Evolutionary conservation across 106 monocot species (phyloP).

Genomic region (Dendrobium huoshanense): DNA sequence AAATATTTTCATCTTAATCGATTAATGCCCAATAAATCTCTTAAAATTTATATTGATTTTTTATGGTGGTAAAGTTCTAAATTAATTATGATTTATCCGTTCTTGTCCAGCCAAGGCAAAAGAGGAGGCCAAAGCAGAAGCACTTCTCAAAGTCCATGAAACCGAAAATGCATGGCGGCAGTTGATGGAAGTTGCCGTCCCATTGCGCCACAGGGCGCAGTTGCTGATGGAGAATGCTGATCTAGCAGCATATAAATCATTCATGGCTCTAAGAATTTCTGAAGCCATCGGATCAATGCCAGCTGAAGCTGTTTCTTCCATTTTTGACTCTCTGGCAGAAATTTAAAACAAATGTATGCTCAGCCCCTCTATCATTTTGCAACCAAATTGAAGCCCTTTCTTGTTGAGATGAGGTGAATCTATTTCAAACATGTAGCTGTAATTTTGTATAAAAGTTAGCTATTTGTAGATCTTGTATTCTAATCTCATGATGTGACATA

Average conservation of each 20-base stretch:
- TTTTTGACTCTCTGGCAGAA: slow-evolving; percentile 14
- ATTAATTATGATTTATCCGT: background rate
- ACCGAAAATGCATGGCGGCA: slow-evolving; percentile 34
- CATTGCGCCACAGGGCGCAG: slow-evolving; percentile 44
- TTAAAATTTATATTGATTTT: too few relatives aligned
- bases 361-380: background rate
- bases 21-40: too few relatives aligned
- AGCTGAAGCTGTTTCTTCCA: slow-evolving; percentile 9
- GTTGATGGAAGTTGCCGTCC: slow-evolving; percentile 33
- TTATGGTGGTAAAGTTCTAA: too few relatives aligned
- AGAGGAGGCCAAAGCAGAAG: slow-evolving; percentile 15
- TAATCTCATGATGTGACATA: background rate
- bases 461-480: slow-evolving; percentile 5
- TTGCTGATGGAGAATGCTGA: slow-evolving; percentile 65
- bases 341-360: background rate
- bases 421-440: background rate
- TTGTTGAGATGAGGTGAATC: background rate
- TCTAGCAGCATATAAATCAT: slow-evolving; percentile 46
- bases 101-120: slow-evolving; percentile 17
- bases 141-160: slow-evolving; percentile 30
- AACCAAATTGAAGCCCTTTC: background rate
- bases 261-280: slow-evolving; percentile 59
- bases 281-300: slow-evolving; percentile 25
- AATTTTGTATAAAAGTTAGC: slow-evolving; percentile 9
- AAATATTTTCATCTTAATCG: too few relatives aligned